These are phyloP conservation scores for Venturia oleaginea DNA, from an alignment of 2,329 filamentous ascomycete genomes.

Conservation along the genomic window DNA sequence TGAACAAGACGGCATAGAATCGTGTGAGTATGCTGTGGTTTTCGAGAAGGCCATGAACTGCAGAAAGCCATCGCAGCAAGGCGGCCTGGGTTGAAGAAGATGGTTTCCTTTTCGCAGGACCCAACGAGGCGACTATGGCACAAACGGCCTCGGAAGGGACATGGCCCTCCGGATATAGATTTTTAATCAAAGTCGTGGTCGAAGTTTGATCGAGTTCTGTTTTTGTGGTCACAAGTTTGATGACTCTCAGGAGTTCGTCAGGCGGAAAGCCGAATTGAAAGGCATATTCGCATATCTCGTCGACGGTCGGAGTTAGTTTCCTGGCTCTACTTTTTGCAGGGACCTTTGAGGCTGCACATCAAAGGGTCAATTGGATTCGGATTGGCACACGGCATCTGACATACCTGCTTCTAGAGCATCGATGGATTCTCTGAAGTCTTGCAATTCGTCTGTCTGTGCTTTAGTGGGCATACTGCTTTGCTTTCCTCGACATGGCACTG, in stretches of 20 bases:
- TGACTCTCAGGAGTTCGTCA: conserved; percentile 50
- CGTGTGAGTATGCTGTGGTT: conserved; percentile 54
- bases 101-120: conserved; percentile 68
- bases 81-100: conserved; percentile 60
- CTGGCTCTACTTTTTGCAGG: conserved; percentile 57
- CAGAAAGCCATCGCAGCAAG: conserved; percentile 69
- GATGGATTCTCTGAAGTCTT: conserved; percentile 23
- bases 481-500: neutral
- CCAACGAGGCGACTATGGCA: conserved; percentile 62
- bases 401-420: conserved; percentile 27
- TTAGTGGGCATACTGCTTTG: neutral
- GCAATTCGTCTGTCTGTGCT: conserved; percentile 8
- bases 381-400: conserved; percentile 18
- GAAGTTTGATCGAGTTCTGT: conserved; percentile 69
- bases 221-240: conserved; percentile 57
- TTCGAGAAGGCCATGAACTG: conserved; percentile 64
- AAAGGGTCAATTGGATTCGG: neutral
- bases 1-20: conserved; percentile 69
- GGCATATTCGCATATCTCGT: conserved; percentile 52
- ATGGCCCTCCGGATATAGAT: conserved; percentile 62
- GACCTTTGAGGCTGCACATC: conserved; percentile 24
- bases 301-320: conserved; percentile 54
- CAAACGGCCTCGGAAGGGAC: conserved; percentile 54
- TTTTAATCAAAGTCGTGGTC: conserved; percentile 58
- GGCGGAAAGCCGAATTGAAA: conserved; percentile 61